These are phyloP conservation scores for Candolleomyces efflorescens DNA, from an alignment of 768 basidiomycete species.

Conservation along the genomic window DNA sequence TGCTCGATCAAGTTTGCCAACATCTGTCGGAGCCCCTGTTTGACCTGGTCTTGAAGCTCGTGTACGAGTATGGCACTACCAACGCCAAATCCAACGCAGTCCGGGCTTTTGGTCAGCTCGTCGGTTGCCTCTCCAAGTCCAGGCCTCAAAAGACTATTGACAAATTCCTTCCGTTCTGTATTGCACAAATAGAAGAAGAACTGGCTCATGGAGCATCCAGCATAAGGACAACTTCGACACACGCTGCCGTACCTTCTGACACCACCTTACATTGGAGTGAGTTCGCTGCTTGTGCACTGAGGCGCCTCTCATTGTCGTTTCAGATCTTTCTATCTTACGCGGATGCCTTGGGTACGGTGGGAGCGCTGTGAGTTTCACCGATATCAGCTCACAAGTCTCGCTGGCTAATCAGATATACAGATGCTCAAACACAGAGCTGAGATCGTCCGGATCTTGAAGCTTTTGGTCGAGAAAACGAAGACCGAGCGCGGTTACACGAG, in stretches of 20 bases:
- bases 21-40: conserved; percentile 79
- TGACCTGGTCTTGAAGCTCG: conserved; percentile 78
- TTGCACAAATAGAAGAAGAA: conserved; percentile 75
- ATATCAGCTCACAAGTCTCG: background rate
- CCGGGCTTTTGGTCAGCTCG: conserved; percentile 82
- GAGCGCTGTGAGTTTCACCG: conserved; percentile 39
- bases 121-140: conserved; percentile 78
- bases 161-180: conserved; percentile 78
- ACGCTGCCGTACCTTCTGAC: conserved; percentile 73
- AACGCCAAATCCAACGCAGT: conserved; percentile 92
- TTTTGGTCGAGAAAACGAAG: conserved; percentile 76
- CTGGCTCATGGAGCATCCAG: conserved; percentile 88
- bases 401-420: conserved; percentile 29
- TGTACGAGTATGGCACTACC: conserved; percentile 83
- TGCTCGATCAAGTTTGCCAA: conserved; percentile 76
- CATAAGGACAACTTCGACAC: conserved; percentile 72
- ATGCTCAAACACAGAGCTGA: conserved; percentile 65
- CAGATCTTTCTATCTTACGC: conserved; percentile 78
- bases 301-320: background rate
- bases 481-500: conserved; percentile 86
- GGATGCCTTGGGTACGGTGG: conserved; percentile 80
- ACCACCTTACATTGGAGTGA: conserved; percentile 93
- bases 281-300: conserved; percentile 15
- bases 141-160: conserved; percentile 71
- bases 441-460: conserved; percentile 55